Conservation (phyloP, 2,329 filamentous ascomycete genomes). For the Colletotrichum sp. region DNA sequence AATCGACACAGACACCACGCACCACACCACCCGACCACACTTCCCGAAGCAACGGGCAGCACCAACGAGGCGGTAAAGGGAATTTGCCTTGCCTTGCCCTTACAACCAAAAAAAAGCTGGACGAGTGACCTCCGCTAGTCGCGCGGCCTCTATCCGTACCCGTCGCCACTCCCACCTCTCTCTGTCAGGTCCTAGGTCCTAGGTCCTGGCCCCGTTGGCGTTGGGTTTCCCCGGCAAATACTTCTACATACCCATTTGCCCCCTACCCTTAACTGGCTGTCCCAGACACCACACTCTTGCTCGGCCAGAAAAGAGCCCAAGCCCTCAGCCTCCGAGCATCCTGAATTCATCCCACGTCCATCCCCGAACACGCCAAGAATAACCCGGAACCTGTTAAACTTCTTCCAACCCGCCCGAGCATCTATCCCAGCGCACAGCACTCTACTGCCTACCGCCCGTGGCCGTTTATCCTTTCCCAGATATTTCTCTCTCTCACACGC, state of each 20-base stretch:
- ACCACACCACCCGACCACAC: conserved; percentile 1
- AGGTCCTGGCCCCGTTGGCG: background rate
- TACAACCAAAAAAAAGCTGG: background rate
- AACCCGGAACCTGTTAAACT: conserved; percentile 14
- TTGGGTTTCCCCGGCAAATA: conserved; percentile 10
- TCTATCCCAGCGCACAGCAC: conserved; percentile 10
- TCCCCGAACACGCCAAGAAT: conserved; percentile 18
- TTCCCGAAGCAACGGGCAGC: conserved; percentile 5
- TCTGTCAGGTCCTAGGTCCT: conserved; percentile 11
- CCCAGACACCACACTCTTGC: background rate
- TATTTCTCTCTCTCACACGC: background rate
- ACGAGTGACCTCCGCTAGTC: conserved; percentile 14
- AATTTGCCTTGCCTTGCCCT: background rate
- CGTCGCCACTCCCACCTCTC: conserved; percentile 15
- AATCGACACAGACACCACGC: conserved; percentile 2
- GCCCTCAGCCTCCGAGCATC: conserved; percentile 18
- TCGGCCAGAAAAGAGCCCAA: conserved; percentile 3
- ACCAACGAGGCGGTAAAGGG: conserved; percentile 16
- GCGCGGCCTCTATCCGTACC: conserved; percentile 1
- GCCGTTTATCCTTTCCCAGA: background rate
- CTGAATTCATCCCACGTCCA: conserved; percentile 16
- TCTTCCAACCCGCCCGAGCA: conserved; percentile 13
- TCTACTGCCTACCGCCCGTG: background rate
- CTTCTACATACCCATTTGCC: conserved; percentile 1
- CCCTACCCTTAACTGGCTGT: background rate